These are phyloP conservation scores for Millerago galiae DNA, from an alignment of 805 yeast species.

Conservation along the genomic window DNA sequence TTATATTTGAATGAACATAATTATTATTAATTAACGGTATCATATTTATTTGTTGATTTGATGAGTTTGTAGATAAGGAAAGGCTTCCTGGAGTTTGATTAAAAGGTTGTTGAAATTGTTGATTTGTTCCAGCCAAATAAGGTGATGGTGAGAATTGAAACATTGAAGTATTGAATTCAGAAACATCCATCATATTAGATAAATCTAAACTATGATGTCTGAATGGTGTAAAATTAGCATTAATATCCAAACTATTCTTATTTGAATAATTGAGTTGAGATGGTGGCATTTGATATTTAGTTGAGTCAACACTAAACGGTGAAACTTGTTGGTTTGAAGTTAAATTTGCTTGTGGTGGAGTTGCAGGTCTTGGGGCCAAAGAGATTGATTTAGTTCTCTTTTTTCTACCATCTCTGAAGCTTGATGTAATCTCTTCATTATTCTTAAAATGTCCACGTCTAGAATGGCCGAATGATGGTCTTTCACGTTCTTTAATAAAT, in stretches of 20 bases:
- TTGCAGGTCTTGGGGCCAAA: conserved; percentile 4
- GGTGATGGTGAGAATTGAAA: conserved; percentile 13
- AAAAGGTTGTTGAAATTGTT: conserved; percentile 1
- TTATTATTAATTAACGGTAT: not conserved
- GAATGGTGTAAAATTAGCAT: conserved; percentile 13
- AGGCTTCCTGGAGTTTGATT: too few relatives aligned
- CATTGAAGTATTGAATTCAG: conserved; percentile 8
- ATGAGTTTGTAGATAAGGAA: not conserved
- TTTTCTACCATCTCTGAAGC: conserved; percentile 6
- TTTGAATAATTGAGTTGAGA: conserved; percentile 3
- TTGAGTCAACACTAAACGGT: not conserved
- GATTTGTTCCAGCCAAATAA: conserved; percentile 5
- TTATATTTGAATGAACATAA: too few relatives aligned
- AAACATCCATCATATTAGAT: conserved; percentile 12
- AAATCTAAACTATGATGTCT: conserved; percentile 24
- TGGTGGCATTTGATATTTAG: not conserved
- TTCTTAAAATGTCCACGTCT: conserved; percentile 22
- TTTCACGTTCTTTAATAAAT: conserved; percentile 35
- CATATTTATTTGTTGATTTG: not conserved
- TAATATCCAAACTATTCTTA: conserved; percentile 19
- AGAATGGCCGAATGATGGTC: conserved; percentile 10
- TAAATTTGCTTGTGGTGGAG: not conserved
- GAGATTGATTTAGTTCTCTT: conserved; percentile 6
- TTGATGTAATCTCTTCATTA: conserved; percentile 16
- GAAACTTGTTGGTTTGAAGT: conserved; percentile 3